Base-by-base conservation (phyloP, 1,139 yeast genomes). In the Magnusiomyces fungicola region DNA sequence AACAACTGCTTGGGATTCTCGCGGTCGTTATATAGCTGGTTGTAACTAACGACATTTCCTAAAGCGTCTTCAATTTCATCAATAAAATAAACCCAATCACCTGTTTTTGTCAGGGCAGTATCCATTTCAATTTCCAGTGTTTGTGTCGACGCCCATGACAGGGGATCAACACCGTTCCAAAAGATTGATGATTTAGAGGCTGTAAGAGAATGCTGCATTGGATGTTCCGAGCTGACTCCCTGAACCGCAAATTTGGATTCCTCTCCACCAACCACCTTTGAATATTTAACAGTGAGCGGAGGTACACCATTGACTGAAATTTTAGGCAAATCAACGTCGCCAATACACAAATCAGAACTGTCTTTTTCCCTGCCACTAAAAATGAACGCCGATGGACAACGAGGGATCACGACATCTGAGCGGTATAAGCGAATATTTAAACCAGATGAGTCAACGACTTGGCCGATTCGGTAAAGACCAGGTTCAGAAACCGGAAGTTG, bases 381-480 rank as follows among this genome's bases (percentile, higher is more conserved):
- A 53, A 81, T 74, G 36, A 69, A 63, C 0, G 87, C 94, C 19
- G 70, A 70, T 1, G 99, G 99, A 64, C 99, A 92, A 39, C 73
- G 65, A 1, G 95, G 80, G 14, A 92, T 74, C 30, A 83, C 62
- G 32, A 88, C 74, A 50, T 81, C 83, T 0, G 86, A 78, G 52
- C 77, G 80, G 55, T 74, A 78, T 1, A 83, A 73, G 54, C 88
- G 74, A 43, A 92, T 80, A 33, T 76, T 77, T 47, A 84, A 69
- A 18, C 48, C 46, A 36, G 84, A 80, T 3, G 74, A 68, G 59
- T 88, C 97, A 14, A 75, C 64, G 1, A 90, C 92, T 51, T 76
- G 74, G 25, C 69, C 72, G 14, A 92, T 72, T 53, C 78, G 77
- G 65, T 92, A 92, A 24, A 78, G 69, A 1, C 98, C 99, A 0